Evolutionary conservation across 805 yeast species (phyloP), one percentile per base, ranked within the genome.

Genomic region (Cyberlindnera maclurae): DNA sequence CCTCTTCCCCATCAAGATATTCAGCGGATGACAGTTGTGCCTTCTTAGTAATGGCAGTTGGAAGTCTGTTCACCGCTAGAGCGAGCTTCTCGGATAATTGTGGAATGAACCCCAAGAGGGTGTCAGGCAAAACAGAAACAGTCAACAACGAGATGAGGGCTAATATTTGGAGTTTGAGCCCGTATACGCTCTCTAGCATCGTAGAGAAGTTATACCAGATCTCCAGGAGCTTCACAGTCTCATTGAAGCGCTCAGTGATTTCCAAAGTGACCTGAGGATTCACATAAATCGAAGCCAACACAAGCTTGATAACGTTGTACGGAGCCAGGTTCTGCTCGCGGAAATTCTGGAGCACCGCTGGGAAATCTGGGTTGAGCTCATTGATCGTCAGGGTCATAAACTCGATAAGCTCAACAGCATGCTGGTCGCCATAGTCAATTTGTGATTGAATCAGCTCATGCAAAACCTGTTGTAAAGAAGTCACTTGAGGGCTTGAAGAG

Each of bases 151-250:
- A 66, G 38, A 88, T 57, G 32, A 82, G 62, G 0, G 90, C 89
- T 44, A 87, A 54, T 8, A 76, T 66, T 31, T 82, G 79, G 33
- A 90, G 62, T 62, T 87, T 89, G 53, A 84, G 67, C 49, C 85
- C 93, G 52, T 79, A 85, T 3, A 86, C 95, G 35, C 87, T 68
- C 26, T 71, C 70, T 47, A 84, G 68, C 16, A 60, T 51, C 6
- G 46, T 4, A 3, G 75, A 73, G 18, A 71, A 49, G 18, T 68
- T 65, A 52, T 82, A 74, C 96, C 96, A 87, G 38, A 67, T 57
- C 18, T 67, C 67, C 43, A 88, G 68, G 37, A 83, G 64, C 9
- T 58, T 51, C 22, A 71, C 64, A 2, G 81, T 62, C 26, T 65
- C 65, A 15, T 70, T 65, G 15, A 56, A 50, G 22, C 68, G 63